phyloP scores from a whole-genome alignment of 495 filamentous ascomycete genomes.

The Parathielavia hyrcaniae region DNA sequence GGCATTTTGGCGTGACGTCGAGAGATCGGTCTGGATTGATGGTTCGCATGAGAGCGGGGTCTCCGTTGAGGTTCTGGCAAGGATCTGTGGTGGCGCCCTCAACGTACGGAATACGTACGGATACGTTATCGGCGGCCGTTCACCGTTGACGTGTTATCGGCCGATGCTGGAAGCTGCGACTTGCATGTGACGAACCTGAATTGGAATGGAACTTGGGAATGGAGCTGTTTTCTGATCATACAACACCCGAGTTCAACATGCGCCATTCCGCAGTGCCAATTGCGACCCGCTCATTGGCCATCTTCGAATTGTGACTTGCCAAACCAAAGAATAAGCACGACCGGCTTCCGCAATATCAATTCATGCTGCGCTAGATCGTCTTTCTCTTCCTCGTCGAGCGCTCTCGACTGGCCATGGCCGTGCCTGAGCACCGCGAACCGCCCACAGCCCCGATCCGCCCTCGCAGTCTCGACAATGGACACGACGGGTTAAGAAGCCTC shows the following conservation, averaged over 20 bases:
- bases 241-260: not conserved
- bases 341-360: not conserved
- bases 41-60: no score
- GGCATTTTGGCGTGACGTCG: not conserved
- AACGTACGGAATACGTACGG: no score
- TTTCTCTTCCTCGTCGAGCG: not conserved
- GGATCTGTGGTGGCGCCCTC: no score
- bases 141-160: not conserved
- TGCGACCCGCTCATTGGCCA: not conserved
- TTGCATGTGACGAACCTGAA: constrained; percentile 3
- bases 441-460: constrained; percentile 18
- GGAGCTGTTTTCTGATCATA: not conserved
- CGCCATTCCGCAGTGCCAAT: not conserved
- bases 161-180: constrained; percentile 1
- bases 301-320: not conserved
- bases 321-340: not conserved
- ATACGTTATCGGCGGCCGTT: no score
- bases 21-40: not conserved
- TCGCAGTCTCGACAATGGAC: constrained; percentile 21
- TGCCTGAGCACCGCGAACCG: constrained; percentile 39
- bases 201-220: not conserved
- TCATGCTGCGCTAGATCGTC: constrained; percentile 17
- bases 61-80: no score
- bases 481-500: constrained; percentile 42
- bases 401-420: constrained; percentile 27